A percentile compares a stretch with the other conserved stretches of the same genome.
These are phyloP conservation scores for Scheffersomyces lignicola DNA, from an alignment of 1,139 yeast genomes.

Conservation along the genomic window DNA sequence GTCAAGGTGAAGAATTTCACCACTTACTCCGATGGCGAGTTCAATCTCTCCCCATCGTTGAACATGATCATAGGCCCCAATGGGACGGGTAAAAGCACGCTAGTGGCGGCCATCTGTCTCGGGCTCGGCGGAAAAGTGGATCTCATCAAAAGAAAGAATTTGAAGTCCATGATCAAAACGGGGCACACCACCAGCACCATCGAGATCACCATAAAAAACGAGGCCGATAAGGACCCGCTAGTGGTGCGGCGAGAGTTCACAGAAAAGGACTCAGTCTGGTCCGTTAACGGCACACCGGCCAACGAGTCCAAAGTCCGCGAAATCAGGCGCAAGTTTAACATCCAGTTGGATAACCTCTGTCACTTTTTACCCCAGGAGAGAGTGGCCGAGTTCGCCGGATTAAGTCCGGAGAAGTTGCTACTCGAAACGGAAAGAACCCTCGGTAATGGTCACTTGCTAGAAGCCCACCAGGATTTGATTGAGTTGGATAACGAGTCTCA, in stretches of 20 bases:
- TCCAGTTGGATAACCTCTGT: constrained; percentile 88
- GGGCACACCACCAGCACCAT: constrained; percentile 61
- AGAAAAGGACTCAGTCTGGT: constrained; percentile 59
- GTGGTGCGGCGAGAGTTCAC: constrained; percentile 40
- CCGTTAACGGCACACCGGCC: constrained; percentile 44
- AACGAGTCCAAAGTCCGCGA: constrained; percentile 49
- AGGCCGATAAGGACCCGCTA: constrained; percentile 24
- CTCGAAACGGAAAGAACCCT: constrained; percentile 82
- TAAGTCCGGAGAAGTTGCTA: constrained; percentile 73
- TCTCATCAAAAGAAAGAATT: constrained; percentile 74
- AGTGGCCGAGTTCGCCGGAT: constrained; percentile 87
- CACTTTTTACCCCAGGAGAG: constrained; percentile 95
- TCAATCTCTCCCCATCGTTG: constrained; percentile 75
- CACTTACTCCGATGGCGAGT: constrained; percentile 77
- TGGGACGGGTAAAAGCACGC: constrained; percentile 93
- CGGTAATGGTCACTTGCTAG: constrained; percentile 58
- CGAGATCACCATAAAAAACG: constrained; percentile 63
- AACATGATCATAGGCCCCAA: constrained; percentile 97
- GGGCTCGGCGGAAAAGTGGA: constrained; percentile 85
- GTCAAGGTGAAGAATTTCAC: constrained; percentile 75
- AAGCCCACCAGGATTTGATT: constrained; percentile 59
- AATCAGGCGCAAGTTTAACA: constrained; percentile 53
- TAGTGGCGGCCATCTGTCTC: constrained; percentile 90
- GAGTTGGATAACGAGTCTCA: constrained; percentile 45
- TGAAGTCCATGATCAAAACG: constrained; percentile 74